phyloP scores from a whole-genome alignment of 495 filamentous ascomycete genomes.

The Annulohypoxylon nitens region DNA sequence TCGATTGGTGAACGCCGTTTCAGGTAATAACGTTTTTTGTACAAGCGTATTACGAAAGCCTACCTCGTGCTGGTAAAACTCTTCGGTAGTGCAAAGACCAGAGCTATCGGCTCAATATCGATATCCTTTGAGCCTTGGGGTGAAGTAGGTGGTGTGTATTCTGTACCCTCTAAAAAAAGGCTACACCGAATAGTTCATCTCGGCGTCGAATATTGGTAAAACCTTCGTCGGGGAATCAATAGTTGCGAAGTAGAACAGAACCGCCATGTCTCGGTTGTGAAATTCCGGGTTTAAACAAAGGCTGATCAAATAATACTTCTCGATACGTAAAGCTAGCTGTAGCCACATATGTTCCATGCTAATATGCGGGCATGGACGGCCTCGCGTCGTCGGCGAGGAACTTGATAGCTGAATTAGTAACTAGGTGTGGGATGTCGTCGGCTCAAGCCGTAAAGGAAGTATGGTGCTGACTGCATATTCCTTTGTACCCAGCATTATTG shows the following conservation, averaged over 20 bases:
- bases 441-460: constrained; percentile 1
- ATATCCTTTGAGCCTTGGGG: neutral
- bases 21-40: neutral
- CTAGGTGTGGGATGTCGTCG: neutral
- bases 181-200: neutral
- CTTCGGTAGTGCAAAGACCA: neutral
- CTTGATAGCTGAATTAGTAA: neutral
- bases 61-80: neutral
- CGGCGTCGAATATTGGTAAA: constrained; percentile 4
- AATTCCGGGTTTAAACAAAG: neutral
- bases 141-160: neutral
- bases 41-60: neutral
- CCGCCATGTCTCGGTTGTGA: neutral
- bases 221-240: constrained; percentile 1
- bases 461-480: neutral
- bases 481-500: neutral
- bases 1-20: neutral
- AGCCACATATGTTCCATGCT: neutral
- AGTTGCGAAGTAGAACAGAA: constrained; percentile 7
- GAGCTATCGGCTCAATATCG: neutral
- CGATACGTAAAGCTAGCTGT: neutral
- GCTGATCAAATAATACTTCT: neutral
- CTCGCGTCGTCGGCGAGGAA: neutral
- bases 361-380: neutral
- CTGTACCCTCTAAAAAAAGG: neutral